Base-by-base conservation (phyloP, 2,329 filamentous ascomycete species). In the Trichoderma sp. region DNA sequence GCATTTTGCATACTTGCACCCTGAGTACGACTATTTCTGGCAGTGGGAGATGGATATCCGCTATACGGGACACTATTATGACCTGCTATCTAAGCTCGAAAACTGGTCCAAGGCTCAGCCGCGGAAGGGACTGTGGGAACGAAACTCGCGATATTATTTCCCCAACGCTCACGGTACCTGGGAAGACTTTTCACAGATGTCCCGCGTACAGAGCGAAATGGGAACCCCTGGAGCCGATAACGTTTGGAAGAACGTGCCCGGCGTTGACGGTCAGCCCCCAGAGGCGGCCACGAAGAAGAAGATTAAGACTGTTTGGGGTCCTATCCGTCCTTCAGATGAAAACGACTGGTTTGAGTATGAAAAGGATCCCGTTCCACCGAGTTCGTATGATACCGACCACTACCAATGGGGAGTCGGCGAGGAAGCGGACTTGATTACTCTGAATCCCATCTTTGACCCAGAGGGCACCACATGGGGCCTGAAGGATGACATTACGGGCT, bases 31-130 rank as follows among this genome's bases (percentile, higher is more conserved):
- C 62, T 93, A 90, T 82, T 94, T 94, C 81, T 97, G 94, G 94
- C 93, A 97, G 75, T 97, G 94, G 93, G 94, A 97, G 81, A 95
- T 97, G 91, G 94, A 97, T 77, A 90, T 95, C 58, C 91, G 94
- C 34, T 97, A 97, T 80, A 96, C 92, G 0, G 94, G 94, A 43
- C 94, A 97, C 81, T 95, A 93, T 83, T 94, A 92, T 75, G 89
- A 93, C 73, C 81, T 93, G 23, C 88, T 95, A 77, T 87, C 89
- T 75, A 91, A 91, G 78, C 83, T 94, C 47, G 87, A 89, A 76
- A 82, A 84, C 58, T 96, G 92, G 91, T 87, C 92, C 17, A 88
- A 86, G 74, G 82, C 88, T 61, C 93, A 96, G 81, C 93, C 93
- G 1, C 86, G 93, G 13, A 94, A 94, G 80, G 91, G 92, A 0